A percentile compares a stretch with the other conserved stretches of the same genome.
Conservation (phyloP, 345 rosid species). For the Hirschfeldia incana region DNA sequence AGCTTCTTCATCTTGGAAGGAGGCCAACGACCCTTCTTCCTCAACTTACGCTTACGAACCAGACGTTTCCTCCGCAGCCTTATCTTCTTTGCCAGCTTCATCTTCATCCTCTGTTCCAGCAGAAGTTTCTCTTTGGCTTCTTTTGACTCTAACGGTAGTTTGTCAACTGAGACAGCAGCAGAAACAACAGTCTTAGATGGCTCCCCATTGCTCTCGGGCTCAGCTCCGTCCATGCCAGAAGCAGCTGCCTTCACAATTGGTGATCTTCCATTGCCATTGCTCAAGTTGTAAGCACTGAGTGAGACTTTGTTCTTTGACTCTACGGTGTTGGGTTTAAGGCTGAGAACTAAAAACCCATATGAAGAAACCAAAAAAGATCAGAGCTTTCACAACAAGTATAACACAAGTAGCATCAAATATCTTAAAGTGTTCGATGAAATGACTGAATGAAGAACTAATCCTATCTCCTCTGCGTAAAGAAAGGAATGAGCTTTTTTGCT, state of each 20-base stretch:
- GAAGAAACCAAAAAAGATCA: background rate
- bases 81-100: conserved; percentile 83
- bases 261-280: conserved; percentile 28
- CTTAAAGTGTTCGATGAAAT: background rate
- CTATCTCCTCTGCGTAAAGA: background rate
- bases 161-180: conserved; percentile 49
- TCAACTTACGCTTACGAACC: conserved; percentile 70
- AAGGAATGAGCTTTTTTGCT: background rate
- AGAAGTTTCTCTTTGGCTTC: conserved; percentile 60
- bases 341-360: conserved; percentile 16
- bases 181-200: conserved; percentile 40
- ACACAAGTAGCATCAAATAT: background rate
- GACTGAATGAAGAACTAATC: background rate
- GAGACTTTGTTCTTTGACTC: conserved; percentile 24
- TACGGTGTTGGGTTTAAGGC: conserved; percentile 4
- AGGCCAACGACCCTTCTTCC: conserved; percentile 98
- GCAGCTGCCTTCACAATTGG: conserved; percentile 43
- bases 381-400: background rate
- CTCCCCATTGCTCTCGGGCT: conserved; percentile 36
- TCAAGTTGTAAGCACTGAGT: conserved; percentile 41
- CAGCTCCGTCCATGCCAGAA: conserved; percentile 46
- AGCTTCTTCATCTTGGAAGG: conserved; percentile 88
- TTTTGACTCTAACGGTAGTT: conserved; percentile 67
- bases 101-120: conserved; percentile 70
- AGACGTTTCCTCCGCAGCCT: conserved; percentile 83